These are phyloP conservation scores for Coemansia sp. DNA, from an alignment of 192 early-diverging fungal genomes.

Conservation along the genomic window DNA sequence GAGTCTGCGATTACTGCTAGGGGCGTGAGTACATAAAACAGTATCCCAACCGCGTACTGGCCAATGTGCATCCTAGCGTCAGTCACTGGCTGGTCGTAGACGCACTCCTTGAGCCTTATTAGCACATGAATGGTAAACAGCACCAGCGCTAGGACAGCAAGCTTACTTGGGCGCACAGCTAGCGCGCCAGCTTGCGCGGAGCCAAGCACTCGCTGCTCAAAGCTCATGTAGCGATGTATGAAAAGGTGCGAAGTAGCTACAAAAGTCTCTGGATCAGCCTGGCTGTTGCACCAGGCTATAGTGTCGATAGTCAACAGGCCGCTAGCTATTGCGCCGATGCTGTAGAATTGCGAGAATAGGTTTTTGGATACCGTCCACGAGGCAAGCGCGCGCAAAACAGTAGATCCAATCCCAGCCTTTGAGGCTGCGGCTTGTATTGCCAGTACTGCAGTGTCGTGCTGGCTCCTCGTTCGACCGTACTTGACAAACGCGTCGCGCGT, in stretches of 20 bases:
- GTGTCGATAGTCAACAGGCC: conserved; percentile 17
- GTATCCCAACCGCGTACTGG: conserved; percentile 63
- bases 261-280: neutral
- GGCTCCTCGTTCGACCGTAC: conserved; percentile 35
- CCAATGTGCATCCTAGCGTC: conserved; percentile 56
- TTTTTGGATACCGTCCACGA: conserved; percentile 32
- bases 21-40: conserved; percentile 58
- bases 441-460: neutral
- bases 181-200: neutral
- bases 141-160: conserved; percentile 10
- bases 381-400: conserved; percentile 4
- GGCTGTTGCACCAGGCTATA: conserved; percentile 2
- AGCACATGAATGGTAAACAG: conserved; percentile 35
- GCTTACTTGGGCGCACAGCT: neutral
- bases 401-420: neutral
- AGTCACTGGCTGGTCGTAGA: conserved; percentile 32
- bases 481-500: conserved; percentile 46
- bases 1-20: conserved; percentile 24
- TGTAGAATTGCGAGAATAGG: conserved; percentile 39
- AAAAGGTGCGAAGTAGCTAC: neutral
- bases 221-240: neutral
- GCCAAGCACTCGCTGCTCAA: neutral
- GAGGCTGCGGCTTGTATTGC: neutral
- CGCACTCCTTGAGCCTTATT: conserved; percentile 29
- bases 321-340: conserved; percentile 13